These are phyloP conservation scores for Acanthamoeba polyphaga DNA, from an alignment of 208 protist species.

Conservation along the genomic window DNA sequence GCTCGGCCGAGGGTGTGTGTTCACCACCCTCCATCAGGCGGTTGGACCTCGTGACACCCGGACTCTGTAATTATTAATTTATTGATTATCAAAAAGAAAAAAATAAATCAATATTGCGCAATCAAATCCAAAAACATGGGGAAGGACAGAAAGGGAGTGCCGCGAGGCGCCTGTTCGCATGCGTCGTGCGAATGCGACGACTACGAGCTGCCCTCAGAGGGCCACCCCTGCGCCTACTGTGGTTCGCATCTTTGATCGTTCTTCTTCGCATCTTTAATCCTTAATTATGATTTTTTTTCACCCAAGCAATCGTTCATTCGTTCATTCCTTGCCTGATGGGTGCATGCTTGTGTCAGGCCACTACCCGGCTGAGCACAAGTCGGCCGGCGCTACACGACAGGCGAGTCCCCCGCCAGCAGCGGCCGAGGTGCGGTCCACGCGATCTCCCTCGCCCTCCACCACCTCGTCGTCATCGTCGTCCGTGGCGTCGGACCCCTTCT, in stretches of 20 bases:
- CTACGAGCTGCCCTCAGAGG: slow-evolving; percentile 9
- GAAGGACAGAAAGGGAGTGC: slow-evolving; percentile 3
- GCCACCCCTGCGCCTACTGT: slow-evolving; percentile 25
- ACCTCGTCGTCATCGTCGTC: neutral
- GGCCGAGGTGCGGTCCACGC: neutral
- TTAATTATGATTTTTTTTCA: neutral
- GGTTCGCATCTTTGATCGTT: neutral
- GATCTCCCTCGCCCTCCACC: neutral
- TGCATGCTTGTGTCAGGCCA: neutral
- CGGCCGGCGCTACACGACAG: neutral
- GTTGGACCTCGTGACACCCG: no score
- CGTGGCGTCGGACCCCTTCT: neutral
- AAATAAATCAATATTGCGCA: neutral
- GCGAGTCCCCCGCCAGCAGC: neutral
- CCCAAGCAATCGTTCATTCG: neutral
- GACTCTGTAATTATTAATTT: no score
- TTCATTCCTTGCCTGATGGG: neutral
- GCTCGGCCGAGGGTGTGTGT: no score
- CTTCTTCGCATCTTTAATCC: neutral
- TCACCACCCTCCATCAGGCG: no score
- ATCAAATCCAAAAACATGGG: neutral
- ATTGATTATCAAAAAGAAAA: no score
- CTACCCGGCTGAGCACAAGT: slow-evolving; percentile 22
- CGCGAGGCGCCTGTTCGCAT: neutral
- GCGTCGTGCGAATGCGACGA: slow-evolving; percentile 7